phyloP scores from a whole-genome alignment of 495 filamentous ascomycete species.

The Podospora pseudopauciseta region DNA sequence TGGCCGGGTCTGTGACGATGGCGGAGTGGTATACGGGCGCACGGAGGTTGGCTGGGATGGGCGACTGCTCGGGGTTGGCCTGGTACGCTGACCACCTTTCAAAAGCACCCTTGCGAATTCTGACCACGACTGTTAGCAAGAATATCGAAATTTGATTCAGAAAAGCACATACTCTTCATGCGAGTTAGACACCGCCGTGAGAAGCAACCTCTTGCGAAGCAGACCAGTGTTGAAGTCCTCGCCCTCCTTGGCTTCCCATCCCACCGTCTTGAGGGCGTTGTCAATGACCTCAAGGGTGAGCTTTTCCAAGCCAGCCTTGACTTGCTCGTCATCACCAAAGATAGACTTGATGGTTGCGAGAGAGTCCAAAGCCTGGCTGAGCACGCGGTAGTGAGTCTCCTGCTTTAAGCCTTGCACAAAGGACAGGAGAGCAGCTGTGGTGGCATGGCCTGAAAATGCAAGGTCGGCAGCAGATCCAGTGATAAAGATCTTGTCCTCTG shows the following conservation, averaged over 20 bases:
- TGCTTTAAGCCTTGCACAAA: constrained; percentile 75
- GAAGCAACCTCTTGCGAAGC: constrained; percentile 74
- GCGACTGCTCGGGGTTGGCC: constrained; percentile 58
- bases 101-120: constrained; percentile 65
- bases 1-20: constrained; percentile 62
- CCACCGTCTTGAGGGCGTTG: constrained; percentile 69
- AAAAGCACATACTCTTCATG: constrained; percentile 60
- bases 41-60: constrained; percentile 78
- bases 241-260: constrained; percentile 71
- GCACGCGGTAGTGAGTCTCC: constrained; percentile 86
- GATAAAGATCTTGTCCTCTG: constrained; percentile 86
- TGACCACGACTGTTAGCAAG: constrained; percentile 26
- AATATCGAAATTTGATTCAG: constrained; percentile 9
- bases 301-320: constrained; percentile 60
- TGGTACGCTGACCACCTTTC: constrained; percentile 72
- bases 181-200: constrained; percentile 66
- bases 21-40: constrained; percentile 73
- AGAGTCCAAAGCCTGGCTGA: constrained; percentile 73
- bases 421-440: constrained; percentile 70
- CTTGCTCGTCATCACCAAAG: constrained; percentile 52
- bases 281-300: constrained; percentile 69
- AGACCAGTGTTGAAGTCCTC: constrained; percentile 82
- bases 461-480: constrained; percentile 90
- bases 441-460: constrained; percentile 79
- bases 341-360: constrained; percentile 53